Evolutionary conservation across 192 early-diverging fungal species (phyloP).

Genomic region (Entrophospora sp.): DNA sequence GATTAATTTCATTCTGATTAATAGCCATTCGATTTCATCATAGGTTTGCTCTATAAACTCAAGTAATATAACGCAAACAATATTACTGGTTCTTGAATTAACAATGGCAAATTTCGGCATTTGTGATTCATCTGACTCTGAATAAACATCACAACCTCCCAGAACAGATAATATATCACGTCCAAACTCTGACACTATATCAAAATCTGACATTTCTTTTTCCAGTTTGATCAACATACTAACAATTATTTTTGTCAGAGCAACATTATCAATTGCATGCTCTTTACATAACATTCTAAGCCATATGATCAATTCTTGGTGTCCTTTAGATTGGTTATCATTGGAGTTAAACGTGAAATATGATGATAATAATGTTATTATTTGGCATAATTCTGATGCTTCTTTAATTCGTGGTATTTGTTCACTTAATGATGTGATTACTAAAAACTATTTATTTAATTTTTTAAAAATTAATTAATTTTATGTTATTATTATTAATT

Average conservation of each 20-base stretch:
- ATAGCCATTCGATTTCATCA: constrained; percentile 44
- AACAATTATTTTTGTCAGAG: constrained; percentile 31
- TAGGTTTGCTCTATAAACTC: constrained; percentile 32
- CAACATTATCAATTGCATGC: constrained; percentile 32
- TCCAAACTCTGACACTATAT: constrained; percentile 22
- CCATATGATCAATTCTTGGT: constrained; percentile 32
- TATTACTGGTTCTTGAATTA: constrained; percentile 30
- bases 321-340: constrained; percentile 3
- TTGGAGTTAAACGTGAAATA: constrained; percentile 7
- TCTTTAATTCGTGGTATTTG: constrained; percentile 36
- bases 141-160: constrained; percentile 21
- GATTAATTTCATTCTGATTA: constrained; percentile 28
- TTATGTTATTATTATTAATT: not conserved
- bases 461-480: not conserved
- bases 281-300: constrained; percentile 32
- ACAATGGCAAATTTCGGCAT: constrained; percentile 29
- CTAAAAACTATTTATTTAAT: constrained; percentile 20
- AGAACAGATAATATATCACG: constrained; percentile 22
- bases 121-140: constrained; percentile 19
- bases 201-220: constrained; percentile 24
- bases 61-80: constrained; percentile 30
- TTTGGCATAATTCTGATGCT: constrained; percentile 30
- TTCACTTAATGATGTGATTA: constrained; percentile 30
- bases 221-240: constrained; percentile 31
- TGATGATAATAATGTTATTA: constrained; percentile 32